Evolutionary conservation across 805 yeast genomes (phyloP).

Genomic region (Wickerhamiella australiensis): DNA sequence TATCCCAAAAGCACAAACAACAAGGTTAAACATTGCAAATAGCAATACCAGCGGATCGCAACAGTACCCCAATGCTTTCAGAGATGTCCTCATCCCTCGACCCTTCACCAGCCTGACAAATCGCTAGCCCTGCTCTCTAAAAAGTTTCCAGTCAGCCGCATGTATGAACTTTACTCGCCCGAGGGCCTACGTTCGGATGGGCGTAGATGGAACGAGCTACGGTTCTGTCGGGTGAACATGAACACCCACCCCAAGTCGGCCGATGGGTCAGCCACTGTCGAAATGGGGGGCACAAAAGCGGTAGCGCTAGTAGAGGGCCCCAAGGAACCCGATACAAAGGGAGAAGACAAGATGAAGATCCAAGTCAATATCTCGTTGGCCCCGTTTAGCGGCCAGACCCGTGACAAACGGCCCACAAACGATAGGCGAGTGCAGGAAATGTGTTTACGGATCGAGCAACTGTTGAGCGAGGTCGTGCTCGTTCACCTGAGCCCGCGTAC

Average conservation of each 20-base stretch:
- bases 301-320: slow-evolving; percentile 84
- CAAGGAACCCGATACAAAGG: slow-evolving; percentile 55
- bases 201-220: slow-evolving; percentile 85
- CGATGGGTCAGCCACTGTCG: slow-evolving; percentile 86
- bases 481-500: slow-evolving; percentile 72
- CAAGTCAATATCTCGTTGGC: slow-evolving; percentile 60
- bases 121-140: slow-evolving; percentile 14
- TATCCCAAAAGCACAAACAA: too few species aligned
- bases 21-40: too few species aligned
- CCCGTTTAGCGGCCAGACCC: slow-evolving; percentile 65
- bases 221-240: slow-evolving; percentile 65
- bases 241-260: slow-evolving; percentile 74
- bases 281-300: slow-evolving; percentile 84
- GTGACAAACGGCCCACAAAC: slow-evolving; percentile 54
- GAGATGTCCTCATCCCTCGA: too few species aligned
- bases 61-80: too few species aligned
- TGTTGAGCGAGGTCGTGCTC: slow-evolving; percentile 47
- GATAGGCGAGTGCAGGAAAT: slow-evolving; percentile 38
- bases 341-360: slow-evolving; percentile 43
- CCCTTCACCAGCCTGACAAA: neutral
- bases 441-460: slow-evolving; percentile 24
- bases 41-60: too few species aligned
- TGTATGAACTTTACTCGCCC: slow-evolving; percentile 72
- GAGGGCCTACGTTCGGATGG: slow-evolving; percentile 90
- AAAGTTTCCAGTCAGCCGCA: neutral